Evolutionary conservation across 805 yeast species (phyloP).

Genomic region (Candida caryicola): DNA sequence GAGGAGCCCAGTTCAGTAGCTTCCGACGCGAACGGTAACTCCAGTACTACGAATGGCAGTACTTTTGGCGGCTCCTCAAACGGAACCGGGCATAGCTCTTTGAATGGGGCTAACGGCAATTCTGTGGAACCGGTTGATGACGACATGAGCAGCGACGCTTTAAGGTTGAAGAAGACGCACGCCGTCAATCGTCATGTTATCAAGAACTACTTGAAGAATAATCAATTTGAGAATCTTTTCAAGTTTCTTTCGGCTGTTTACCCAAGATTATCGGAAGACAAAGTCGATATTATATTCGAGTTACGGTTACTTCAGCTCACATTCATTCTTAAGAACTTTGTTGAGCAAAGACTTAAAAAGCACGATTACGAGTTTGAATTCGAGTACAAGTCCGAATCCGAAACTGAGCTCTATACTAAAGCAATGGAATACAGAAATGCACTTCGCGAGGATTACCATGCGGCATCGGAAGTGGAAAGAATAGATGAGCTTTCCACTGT

Average conservation of each 20-base stretch:
- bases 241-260: slow-evolving; percentile 35
- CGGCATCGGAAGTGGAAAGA: slow-evolving; percentile 3
- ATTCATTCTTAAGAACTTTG: slow-evolving; percentile 18
- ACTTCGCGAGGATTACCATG: slow-evolving; percentile 16
- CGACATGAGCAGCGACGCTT: slow-evolving; percentile 1
- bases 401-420: slow-evolving; percentile 13
- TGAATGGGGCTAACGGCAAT: neutral
- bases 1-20: too few species aligned
- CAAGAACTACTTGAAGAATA: slow-evolving; percentile 38
- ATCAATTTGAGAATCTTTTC: slow-evolving; percentile 45
- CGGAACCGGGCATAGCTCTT: neutral
- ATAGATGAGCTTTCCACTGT: slow-evolving; percentile 22
- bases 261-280: slow-evolving; percentile 7
- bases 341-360: slow-evolving; percentile 17
- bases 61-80: neutral
- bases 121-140: neutral
- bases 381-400: slow-evolving; percentile 10
- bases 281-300: slow-evolving; percentile 19
- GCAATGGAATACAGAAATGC: slow-evolving; percentile 18
- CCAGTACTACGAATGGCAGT: slow-evolving; percentile 1
- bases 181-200: slow-evolving; percentile 39
- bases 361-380: slow-evolving; percentile 16
- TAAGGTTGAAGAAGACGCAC: slow-evolving; percentile 17
- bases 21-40: slow-evolving; percentile 12
- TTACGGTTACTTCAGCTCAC: slow-evolving; percentile 25